Base-by-base conservation (phyloP, 192 early-diverging fungal species). In the Coemansia sp. region DNA sequence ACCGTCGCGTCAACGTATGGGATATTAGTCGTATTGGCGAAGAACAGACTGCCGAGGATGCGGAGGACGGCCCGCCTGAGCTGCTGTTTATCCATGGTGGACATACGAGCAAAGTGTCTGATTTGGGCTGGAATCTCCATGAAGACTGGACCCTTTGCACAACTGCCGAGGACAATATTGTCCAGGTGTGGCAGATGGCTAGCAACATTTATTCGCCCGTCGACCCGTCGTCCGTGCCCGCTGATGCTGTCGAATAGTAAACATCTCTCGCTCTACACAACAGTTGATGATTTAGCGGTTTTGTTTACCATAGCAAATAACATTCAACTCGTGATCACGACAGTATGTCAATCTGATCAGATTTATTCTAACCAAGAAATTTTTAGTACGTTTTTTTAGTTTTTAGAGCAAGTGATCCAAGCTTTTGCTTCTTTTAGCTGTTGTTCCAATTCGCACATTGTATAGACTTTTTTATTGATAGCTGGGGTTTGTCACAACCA, bases 141-240 rank as follows among this genome's bases (percentile, higher is more conserved):
- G 87, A 92, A 61, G 93, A 93, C 37, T 99, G 97, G 97, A 92
- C 92, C 5, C 82, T 99, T 64, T 92, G 92, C 71, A 92, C 89
- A 41, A 88, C 93, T 4, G 97, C 95, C 8, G 95, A 99, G 68
- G 95, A 99, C 69, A 98, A 98, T 65, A 93, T 98, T 51, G 87
- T 92, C 53, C 97, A 98, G 87, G 91, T 95, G 4, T 98, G 97
- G 97, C 94, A 98, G 82, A 95, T 96, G 91, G 94, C 91, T 76
- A 85, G 82, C 67, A 77, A 76, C 64, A 87, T 83, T 47, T 84
- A 82, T 47, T 65, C 71, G 23, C 77, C 72, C 21, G 61, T 67
- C 29, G 77, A 80, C 29, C 77, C 77, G 0, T 39, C 68, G 9
- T 41, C 68, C 3, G 72, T 80, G 5, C 68, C 77, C 2, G 66